These are phyloP conservation scores for Calocera viscosa DNA, from an alignment of 768 basidiomycete genomes.

Conservation along the genomic window DNA sequence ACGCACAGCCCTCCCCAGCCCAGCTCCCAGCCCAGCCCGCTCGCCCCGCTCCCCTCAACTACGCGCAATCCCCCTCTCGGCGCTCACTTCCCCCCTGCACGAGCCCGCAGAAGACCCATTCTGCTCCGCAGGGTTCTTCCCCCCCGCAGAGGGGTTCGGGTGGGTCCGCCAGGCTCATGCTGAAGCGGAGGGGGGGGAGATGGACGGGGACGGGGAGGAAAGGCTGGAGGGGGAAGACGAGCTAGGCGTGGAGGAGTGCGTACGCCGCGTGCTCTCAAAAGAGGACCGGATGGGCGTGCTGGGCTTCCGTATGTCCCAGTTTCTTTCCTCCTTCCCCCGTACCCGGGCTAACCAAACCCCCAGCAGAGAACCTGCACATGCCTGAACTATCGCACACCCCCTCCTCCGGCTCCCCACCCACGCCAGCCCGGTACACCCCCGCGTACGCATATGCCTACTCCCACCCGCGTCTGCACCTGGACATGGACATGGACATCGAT, in stretches of 20 bases:
- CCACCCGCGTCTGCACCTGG: not conserved
- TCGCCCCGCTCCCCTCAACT: not conserved
- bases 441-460: not conserved
- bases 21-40: not conserved
- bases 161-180: not conserved
- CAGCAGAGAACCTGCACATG: not conserved
- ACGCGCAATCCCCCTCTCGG: not conserved
- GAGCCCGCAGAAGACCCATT: not conserved
- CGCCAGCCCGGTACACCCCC: not conserved
- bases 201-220: not conserved
- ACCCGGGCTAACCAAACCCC: not conserved
- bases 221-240: not conserved
- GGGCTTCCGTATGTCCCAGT: not conserved
- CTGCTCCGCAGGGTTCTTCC: not conserved
- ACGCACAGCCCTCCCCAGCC: not conserved
- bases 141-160: not conserved
- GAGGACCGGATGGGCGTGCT: not conserved
- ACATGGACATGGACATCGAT: not conserved
- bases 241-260: not conserved
- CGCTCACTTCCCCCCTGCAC: not conserved
- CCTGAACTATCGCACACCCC: not conserved
- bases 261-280: not conserved
- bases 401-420: not conserved
- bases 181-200: too few species aligned
- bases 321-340: not conserved